These are phyloP conservation scores for Serendipita sp. DNA, from an alignment of 768 basidiomycete species.

Conservation along the genomic window DNA sequence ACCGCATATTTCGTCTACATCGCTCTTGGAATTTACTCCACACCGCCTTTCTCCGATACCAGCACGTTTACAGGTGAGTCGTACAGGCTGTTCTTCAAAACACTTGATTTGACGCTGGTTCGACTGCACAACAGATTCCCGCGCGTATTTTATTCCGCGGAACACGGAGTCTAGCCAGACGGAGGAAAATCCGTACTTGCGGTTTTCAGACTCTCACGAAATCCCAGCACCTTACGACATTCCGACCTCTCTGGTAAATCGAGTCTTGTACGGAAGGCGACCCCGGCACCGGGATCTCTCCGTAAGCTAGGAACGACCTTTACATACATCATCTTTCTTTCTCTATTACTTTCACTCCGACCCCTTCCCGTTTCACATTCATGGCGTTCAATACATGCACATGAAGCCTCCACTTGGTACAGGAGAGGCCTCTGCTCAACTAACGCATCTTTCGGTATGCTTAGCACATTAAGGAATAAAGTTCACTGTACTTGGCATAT, in stretches of 20 bases:
- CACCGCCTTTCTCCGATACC: constrained; percentile 53
- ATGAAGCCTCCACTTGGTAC: too few relatives aligned
- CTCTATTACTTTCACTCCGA: neutral
- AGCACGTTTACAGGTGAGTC: constrained; percentile 48
- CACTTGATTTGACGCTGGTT: constrained; percentile 5
- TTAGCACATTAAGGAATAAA: too few relatives aligned
- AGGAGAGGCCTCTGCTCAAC: too few relatives aligned
- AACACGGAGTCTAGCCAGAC: constrained; percentile 3
- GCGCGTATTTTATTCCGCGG: constrained; percentile 31
- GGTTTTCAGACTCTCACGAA: constrained; percentile 28
- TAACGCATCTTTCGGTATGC: too few relatives aligned
- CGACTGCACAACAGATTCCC: constrained; percentile 32
- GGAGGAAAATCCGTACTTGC: constrained; percentile 29
- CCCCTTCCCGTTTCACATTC: too few relatives aligned
- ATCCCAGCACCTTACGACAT: constrained; percentile 64
- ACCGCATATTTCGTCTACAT: constrained; percentile 66
- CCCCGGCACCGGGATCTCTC: neutral
- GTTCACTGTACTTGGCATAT: too few relatives aligned
- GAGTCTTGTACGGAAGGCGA: constrained; percentile 38
- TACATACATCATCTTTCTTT: neutral
- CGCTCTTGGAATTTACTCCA: constrained; percentile 51
- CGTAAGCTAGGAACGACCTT: neutral
- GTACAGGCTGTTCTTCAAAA: constrained; percentile 8
- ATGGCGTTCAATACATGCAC: too few relatives aligned
- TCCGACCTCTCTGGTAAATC: constrained; percentile 66